Evolutionary conservation across 176 grass and related monocot genomes (phyloP).

Genomic region (Oryza longistaminata): DNA sequence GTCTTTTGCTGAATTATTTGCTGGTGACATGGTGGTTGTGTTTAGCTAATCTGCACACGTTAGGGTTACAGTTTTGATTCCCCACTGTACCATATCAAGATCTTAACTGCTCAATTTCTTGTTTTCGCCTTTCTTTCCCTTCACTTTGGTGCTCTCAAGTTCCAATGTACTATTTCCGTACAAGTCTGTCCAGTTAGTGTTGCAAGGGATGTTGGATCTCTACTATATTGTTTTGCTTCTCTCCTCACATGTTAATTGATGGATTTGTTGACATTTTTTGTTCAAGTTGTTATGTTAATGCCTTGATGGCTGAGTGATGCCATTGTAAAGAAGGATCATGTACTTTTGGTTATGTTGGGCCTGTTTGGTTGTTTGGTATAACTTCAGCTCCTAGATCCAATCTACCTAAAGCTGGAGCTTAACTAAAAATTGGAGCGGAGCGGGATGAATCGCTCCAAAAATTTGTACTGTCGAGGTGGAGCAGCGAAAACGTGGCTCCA

Average conservation of each 20-base stretch:
- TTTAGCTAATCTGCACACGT: slow-evolving; percentile 27
- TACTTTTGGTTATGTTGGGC: neutral
- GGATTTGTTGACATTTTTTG: neutral
- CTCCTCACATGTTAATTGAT: slow-evolving; percentile 30
- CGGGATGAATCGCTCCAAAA: too few relatives aligned
- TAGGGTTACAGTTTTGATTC: slow-evolving; percentile 60
- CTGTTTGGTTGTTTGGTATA: too few relatives aligned
- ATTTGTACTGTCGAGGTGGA: too few relatives aligned
- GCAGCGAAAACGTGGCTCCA: too few relatives aligned
- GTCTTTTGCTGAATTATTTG: slow-evolving; percentile 34
- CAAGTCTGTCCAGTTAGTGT: slow-evolving; percentile 23
- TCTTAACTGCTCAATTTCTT: slow-evolving; percentile 28
- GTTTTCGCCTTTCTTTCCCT: neutral
- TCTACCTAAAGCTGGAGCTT: too few relatives aligned
- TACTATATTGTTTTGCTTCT: slow-evolving; percentile 22
- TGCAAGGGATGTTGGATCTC: slow-evolving; percentile 2
- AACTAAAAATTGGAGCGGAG: too few relatives aligned
- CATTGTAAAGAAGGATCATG: neutral
- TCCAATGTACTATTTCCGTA: slow-evolving; percentile 43
- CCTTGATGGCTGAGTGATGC: neutral
- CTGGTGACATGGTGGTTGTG: slow-evolving; percentile 27
- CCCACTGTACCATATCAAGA: slow-evolving; percentile 35
- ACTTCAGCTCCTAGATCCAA: too few relatives aligned
- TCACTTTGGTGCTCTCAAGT: neutral
- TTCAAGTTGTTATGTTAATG: neutral